Evolutionary conservation across 371 early-diverging fungal genomes (phyloP), one percentile per base, ranked within the genome.

Genomic region (Fennellomyces sp.): DNA sequence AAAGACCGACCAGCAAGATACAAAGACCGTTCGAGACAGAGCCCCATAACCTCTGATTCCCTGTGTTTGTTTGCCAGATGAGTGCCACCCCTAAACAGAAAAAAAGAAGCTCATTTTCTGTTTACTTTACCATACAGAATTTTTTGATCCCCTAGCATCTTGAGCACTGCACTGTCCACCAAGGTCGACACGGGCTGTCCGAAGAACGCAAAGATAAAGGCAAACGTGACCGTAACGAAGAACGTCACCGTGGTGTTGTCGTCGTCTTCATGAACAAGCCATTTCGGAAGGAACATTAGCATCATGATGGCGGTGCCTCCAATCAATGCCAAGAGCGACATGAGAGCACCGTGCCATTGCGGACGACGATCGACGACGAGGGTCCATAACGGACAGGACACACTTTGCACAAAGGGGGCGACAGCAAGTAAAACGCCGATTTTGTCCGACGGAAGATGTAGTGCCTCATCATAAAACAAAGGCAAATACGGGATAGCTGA

Each of bases 41-140:
- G 2, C 78, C 78, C 78, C 78, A 78, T 33, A 78, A 30, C n/a
- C 78, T 60, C 48, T 78, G 78, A 31, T 70, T 69, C 11, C 78
- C 78, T 77, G 35, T 39, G 26, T 6, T 26, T 21, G 45, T 21
- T 17, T 17, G 5, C 15, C 3, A 19, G 4, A 6, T 42, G 17
- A 42, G n/a, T 42, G 17, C 21, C 17, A 42, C 15, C 17, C 7
- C 33, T 42, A 5, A 6, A n/a, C n/a, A 42, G 5, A 8, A 5
- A 7, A 21, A 42, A 42, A 8, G 8, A 42, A 42, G 5, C 45
- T 33, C 5, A 7, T 7, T 33, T 7, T 33, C 5, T 33, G 12
- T 33, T 5, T 5, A 12, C 8, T 15, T 56, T 64, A 74, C 78
- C 78, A 70, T 78, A 78, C n/a, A 75, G 63, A 21, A 78, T 63